These are phyloP conservation scores for Cyclostephanos invisitatus DNA, from an alignment of 108 stramenopile species.

Conservation along the genomic window DNA sequence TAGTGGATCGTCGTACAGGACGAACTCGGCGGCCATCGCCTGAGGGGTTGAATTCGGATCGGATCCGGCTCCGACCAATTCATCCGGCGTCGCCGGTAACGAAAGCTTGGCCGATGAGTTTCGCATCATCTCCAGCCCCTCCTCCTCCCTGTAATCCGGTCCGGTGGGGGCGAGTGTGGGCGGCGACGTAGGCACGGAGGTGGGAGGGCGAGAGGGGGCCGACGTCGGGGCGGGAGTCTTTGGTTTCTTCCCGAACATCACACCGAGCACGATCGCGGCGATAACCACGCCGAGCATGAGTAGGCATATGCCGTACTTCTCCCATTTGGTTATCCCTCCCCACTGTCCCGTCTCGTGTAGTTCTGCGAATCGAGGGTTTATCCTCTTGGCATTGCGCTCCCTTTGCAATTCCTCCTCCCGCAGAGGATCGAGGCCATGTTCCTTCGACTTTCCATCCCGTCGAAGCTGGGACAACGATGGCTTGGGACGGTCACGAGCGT, in stretches of 20 bases:
- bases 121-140: slow-evolving; percentile 29
- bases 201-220: neutral
- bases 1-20: slow-evolving; percentile 36
- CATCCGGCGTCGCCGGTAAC: slow-evolving; percentile 30
- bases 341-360: slow-evolving; percentile 38
- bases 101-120: slow-evolving; percentile 8
- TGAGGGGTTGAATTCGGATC: slow-evolving; percentile 28
- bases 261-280: slow-evolving; percentile 24
- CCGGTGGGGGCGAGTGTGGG: slow-evolving; percentile 16
- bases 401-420: slow-evolving; percentile 18
- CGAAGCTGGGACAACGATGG: neutral
- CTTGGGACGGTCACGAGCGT: slow-evolving; percentile 30
- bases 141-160: slow-evolving; percentile 9
- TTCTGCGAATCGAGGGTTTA: slow-evolving; percentile 29
- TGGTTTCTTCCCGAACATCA: slow-evolving; percentile 16
- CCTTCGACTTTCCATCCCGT: neutral
- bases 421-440: slow-evolving; percentile 10
- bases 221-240: neutral
- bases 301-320: slow-evolving; percentile 30
- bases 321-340: slow-evolving; percentile 28
- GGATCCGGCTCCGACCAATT: slow-evolving; percentile 22
- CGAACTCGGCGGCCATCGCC: slow-evolving; percentile 40
- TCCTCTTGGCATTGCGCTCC: slow-evolving; percentile 8
- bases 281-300: slow-evolving; percentile 22
- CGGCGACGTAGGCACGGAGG: neutral